phyloP scores from a whole-genome alignment of 176 grass and related monocot genomes.

The Juncus inflexus region DNA sequence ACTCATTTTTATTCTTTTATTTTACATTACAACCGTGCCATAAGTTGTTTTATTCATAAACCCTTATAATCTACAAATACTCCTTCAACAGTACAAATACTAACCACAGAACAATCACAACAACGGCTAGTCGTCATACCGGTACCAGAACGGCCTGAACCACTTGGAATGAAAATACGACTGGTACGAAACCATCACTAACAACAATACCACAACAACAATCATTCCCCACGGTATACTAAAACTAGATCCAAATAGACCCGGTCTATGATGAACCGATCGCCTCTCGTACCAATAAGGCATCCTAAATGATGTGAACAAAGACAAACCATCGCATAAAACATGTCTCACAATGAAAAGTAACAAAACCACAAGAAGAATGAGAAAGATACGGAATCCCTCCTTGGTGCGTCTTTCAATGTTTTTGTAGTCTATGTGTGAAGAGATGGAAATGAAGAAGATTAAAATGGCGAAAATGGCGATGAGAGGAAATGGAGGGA shows the following conservation, averaged over 20 bases:
- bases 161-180: conserved; percentile 53
- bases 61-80: too few relatives aligned
- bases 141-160: conserved; percentile 55
- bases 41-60: too few relatives aligned
- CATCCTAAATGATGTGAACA: background rate
- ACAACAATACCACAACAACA: conserved; percentile 36
- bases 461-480: conserved; percentile 75
- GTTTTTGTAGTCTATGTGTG: conserved; percentile 52
- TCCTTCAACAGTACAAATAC: too few relatives aligned
- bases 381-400: conserved; percentile 41
- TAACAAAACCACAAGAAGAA: conserved; percentile 35
- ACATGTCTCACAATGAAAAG: conserved; percentile 34
- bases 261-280: conserved; percentile 27
- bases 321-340: conserved; percentile 18
- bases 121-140: conserved; percentile 23
- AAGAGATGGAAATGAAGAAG: conserved; percentile 66
- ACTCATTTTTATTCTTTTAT: too few relatives aligned
- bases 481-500: conserved; percentile 59
- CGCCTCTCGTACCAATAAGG: conserved; percentile 29
- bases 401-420: conserved; percentile 45
- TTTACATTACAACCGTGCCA: too few relatives aligned
- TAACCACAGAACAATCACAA: too few relatives aligned
- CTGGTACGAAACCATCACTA: conserved; percentile 62
- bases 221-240: conserved; percentile 54
- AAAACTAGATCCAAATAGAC: background rate